Percentiles rank a stretch among this genome's conserved stretches.
phyloP scores from a whole-genome alignment of 2,329 filamentous ascomycete species.

The Pseudocercospora musae region DNA sequence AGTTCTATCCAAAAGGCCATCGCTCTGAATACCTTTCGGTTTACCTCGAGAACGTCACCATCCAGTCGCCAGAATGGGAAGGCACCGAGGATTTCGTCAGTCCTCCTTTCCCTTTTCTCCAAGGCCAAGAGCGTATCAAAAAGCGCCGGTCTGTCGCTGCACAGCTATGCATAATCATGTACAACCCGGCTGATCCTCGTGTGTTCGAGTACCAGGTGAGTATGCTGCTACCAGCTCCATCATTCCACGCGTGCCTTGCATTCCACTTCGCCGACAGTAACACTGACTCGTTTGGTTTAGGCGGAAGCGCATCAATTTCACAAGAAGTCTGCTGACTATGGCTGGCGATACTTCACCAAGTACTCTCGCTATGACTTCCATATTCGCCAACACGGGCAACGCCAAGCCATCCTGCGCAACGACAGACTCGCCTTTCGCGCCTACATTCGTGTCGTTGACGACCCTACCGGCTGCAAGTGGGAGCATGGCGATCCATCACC shows the following conservation, averaged over 20 bases:
- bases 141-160: conserved; percentile 51
- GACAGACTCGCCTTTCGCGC: conserved; percentile 61
- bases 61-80: conserved; percentile 30
- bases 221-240: background rate
- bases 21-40: conserved; percentile 57
- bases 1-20: conserved; percentile 62
- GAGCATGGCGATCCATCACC: conserved; percentile 44
- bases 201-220: conserved; percentile 50
- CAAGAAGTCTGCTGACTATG: conserved; percentile 58
- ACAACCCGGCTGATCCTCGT: conserved; percentile 61
- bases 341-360: conserved; percentile 59
- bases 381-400: conserved; percentile 54
- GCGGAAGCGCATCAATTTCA: conserved; percentile 60
- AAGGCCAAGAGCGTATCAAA: conserved; percentile 28
- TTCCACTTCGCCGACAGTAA: background rate
- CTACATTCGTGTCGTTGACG: conserved; percentile 59
- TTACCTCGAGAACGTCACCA: conserved; percentile 60
- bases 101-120: conserved; percentile 31
- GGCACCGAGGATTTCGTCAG: conserved; percentile 27
- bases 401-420: conserved; percentile 57
- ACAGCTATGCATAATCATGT: conserved; percentile 59
- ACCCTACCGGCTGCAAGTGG: conserved; percentile 60
- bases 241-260: background rate
- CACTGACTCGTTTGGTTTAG: background rate
- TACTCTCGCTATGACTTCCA: conserved; percentile 58